A percentile compares a stretch with the other conserved stretches of the same genome.
Evolutionary conservation across 495 filamentous ascomycete genomes (phyloP).

Genomic region (Jackrogersella multiformis): DNA sequence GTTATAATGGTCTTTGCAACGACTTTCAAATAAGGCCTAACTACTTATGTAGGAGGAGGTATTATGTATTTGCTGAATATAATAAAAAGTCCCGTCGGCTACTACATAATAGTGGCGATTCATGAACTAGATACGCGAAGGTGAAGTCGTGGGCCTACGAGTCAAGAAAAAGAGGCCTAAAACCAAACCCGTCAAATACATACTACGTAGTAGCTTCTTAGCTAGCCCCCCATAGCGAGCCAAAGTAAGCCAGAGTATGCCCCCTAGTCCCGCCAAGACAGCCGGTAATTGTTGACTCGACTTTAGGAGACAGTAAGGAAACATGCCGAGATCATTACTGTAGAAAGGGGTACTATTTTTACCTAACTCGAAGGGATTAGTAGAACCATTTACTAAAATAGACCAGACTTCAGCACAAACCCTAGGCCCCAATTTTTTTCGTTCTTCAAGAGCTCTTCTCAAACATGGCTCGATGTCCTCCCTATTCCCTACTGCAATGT

Average conservation of each 20-base stretch:
- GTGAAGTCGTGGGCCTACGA: conserved; percentile 17
- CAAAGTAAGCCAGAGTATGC: too few species aligned
- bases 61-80: conserved; percentile 10
- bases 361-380: not conserved
- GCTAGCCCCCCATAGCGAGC: conserved; percentile 25
- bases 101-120: conserved; percentile 16
- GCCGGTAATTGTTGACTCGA: conserved; percentile 36
- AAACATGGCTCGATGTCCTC: not conserved
- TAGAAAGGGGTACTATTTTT: conserved; percentile 7
- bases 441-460: conserved; percentile 6
- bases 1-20: not conserved
- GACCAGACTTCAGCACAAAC: conserved; percentile 1
- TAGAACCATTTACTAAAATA: conserved; percentile 6
- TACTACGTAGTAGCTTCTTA: too few species aligned
- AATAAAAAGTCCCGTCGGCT: not conserved
- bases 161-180: conserved; percentile 36
- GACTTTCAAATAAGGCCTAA: not conserved
- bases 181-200: conserved; percentile 28
- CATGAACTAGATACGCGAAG: conserved; percentile 23
- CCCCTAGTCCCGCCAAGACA: conserved; percentile 39
- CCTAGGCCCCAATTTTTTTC: conserved; percentile 10
- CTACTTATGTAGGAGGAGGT: not conserved
- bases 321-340: conserved; percentile 33
- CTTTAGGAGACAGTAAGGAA: conserved; percentile 15
- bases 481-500: not conserved